A percentile compares a stretch with the other conserved stretches of the same genome.
These are phyloP conservation scores for Vitis labrusca DNA, from an alignment of 164 flowering plant genomes.

Conservation along the genomic window DNA sequence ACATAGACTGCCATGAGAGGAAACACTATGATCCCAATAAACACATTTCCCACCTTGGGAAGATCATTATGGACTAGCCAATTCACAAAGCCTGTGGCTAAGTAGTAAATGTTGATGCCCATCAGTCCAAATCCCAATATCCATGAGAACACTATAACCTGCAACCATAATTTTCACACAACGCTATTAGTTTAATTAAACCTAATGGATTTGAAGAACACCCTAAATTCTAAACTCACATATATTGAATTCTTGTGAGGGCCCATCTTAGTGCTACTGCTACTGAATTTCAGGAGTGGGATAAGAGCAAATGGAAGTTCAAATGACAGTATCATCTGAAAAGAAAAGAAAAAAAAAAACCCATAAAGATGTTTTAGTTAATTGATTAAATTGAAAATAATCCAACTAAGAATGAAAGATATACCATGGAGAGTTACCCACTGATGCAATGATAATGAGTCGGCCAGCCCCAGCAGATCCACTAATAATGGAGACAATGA, in stretches of 20 bases:
- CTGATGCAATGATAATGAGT: conserved; percentile 84
- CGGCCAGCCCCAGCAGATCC: conserved; percentile 77
- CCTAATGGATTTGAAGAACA: background rate
- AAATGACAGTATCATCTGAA: conserved; percentile 93
- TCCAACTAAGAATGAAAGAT: background rate
- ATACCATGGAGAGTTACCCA: conserved; percentile 13
- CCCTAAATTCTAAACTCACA: conserved; percentile 38
- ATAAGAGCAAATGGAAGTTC: conserved; percentile 94
- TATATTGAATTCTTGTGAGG: conserved; percentile 80
- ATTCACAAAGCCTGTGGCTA: conserved; percentile 60
- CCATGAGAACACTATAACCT: conserved; percentile 85
- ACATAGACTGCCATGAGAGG: conserved; percentile 76
- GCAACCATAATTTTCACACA: conserved; percentile 10
- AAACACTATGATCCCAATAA: conserved; percentile 75
- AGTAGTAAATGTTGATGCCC: conserved; percentile 81
- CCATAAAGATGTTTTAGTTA: no score
- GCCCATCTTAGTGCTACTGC: conserved; percentile 90
- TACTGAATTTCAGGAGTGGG: conserved; percentile 94
- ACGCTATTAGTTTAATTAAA: background rate
- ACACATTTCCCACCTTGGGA: conserved; percentile 63
- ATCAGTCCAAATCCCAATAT: conserved; percentile 60
- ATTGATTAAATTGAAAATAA: no score
- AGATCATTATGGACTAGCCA: conserved; percentile 71
- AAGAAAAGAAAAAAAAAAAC: background rate
- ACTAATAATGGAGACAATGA: conserved; percentile 67